A percentile compares a stretch with the other conserved stretches of the same genome.
phyloP scores from a whole-genome alignment of 139 green algal species.

The Haematococcus lacustris region DNA sequence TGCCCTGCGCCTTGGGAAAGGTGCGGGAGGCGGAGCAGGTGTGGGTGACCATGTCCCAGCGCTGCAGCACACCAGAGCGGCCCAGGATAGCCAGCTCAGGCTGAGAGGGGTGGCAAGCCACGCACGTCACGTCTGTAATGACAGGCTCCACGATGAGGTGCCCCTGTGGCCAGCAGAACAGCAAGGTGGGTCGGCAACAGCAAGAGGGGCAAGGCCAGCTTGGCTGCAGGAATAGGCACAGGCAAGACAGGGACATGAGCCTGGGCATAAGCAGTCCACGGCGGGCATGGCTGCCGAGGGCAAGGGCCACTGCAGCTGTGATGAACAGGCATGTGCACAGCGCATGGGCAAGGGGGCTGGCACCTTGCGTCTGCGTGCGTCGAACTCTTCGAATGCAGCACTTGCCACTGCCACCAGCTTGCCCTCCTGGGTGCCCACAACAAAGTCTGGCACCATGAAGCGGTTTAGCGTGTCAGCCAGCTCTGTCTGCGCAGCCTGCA shows the following conservation, averaged over 20 bases:
- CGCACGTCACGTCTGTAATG: constrained; percentile 21
- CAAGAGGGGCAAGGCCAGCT: too few relatives aligned
- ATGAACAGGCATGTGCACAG: too few relatives aligned
- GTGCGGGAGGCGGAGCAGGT: constrained; percentile 7
- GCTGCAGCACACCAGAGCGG: constrained; percentile 5
- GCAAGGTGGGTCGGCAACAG: too few relatives aligned
- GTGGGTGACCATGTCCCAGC: constrained; percentile 39
- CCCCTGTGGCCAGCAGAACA: too few relatives aligned
- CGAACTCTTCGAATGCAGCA: constrained; percentile 39
- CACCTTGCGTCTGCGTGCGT: constrained; percentile 16
- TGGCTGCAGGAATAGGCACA: too few relatives aligned
- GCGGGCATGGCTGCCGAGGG: too few relatives aligned
- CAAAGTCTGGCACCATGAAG: constrained; percentile 49
- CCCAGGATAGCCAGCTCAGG: constrained; percentile 25
- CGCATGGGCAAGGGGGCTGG: too few relatives aligned
- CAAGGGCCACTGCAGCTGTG: too few relatives aligned
- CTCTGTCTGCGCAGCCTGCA: constrained; percentile 14
- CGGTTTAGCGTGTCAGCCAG: constrained; percentile 35
- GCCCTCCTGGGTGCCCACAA: constrained; percentile 37
- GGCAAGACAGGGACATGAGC: too few relatives aligned
- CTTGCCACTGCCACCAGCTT: constrained; percentile 28
- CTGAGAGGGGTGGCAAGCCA: constrained; percentile 36
- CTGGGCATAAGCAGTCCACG: too few relatives aligned
- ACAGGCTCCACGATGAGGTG: constrained; percentile 2
- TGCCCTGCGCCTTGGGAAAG: constrained; percentile 14